Conservation (phyloP, 2,329 filamentous ascomycete species). For the Sarocladium brachiariae region DNA sequence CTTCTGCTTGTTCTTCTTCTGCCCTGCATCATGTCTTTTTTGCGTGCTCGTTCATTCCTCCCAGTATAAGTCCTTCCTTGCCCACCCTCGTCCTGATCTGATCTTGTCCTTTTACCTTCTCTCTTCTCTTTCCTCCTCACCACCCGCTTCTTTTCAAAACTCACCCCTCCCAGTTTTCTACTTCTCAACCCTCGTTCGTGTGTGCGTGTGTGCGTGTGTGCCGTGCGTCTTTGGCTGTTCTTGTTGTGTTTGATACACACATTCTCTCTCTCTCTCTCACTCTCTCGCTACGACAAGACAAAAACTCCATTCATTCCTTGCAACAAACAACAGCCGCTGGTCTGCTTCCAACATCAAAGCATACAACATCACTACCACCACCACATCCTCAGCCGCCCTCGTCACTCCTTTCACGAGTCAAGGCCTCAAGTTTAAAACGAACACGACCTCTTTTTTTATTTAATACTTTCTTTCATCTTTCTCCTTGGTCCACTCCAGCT, state of each 20-base stretch:
- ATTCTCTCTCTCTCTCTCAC: conserved; percentile 5
- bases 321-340: background rate
- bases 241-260: conserved; percentile 7
- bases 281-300: background rate
- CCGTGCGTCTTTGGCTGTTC: background rate
- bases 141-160: background rate
- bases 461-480: conserved; percentile 8
- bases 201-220: conserved; percentile 1
- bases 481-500: conserved; percentile 10
- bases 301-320: conserved; percentile 1
- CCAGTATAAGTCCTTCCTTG: conserved; percentile 5
- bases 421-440: conserved; percentile 5
- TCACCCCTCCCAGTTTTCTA: no score
- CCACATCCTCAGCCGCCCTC: background rate
- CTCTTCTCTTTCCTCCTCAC: conserved; percentile 7
- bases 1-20: background rate
- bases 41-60: no score
- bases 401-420: background rate
- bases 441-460: conserved; percentile 7
- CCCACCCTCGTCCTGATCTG: conserved; percentile 1
- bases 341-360: background rate
- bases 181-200: conserved; percentile 6
- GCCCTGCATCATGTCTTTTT: no score
- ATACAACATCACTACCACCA: background rate
- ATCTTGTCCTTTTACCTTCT: conserved; percentile 10